phyloP scores from a whole-genome alignment of 768 basidiomycete species.

The Chalciporus pseudorubinellus region DNA sequence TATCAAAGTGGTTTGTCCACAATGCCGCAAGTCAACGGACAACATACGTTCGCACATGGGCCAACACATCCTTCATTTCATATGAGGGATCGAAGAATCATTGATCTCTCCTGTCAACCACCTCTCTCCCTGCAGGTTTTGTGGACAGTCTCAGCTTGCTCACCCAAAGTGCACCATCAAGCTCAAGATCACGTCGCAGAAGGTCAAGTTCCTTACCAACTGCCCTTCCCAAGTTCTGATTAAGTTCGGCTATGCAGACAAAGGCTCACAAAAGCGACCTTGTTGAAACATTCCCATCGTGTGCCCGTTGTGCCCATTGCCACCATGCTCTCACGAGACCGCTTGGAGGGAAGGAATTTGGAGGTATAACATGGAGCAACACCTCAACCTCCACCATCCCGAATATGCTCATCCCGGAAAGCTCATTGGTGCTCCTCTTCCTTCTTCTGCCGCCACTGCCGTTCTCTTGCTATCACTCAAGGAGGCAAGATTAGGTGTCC shows the following conservation, averaged over 20 bases:
- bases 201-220: neutral
- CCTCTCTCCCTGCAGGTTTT: neutral
- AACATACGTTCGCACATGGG: no score
- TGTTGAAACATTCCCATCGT: neutral
- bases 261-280: neutral
- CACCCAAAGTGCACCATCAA: neutral
- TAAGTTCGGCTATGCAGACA: neutral
- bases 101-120: no score
- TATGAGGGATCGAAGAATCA: no score
- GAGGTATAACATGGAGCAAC: conserved; percentile 3
- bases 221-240: neutral
- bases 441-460: neutral
- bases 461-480: no score
- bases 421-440: neutral
- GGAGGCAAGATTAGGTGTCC: no score
- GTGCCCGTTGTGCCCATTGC: neutral
- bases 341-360: neutral
- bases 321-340: neutral
- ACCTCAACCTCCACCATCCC: neutral
- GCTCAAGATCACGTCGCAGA: neutral
- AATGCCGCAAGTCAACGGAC: no score
- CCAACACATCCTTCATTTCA: no score
- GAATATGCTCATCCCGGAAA: neutral
- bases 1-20: no score
- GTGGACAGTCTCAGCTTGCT: neutral